phyloP scores from a whole-genome alignment of 225 moss, liverwort and hornwort species.

The Marchantia paleacea region DNA sequence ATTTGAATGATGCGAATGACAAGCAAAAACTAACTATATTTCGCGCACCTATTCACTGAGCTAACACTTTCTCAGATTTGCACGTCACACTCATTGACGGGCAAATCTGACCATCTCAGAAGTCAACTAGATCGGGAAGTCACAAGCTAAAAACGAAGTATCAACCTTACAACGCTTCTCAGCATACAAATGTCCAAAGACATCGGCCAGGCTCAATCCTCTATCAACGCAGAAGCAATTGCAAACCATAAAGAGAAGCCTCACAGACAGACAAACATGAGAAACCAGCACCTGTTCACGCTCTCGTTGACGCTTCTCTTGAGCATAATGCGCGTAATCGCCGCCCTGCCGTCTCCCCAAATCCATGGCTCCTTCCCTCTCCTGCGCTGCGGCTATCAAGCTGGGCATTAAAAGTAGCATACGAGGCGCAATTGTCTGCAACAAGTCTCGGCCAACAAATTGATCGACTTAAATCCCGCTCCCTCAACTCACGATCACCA shows the following conservation, averaged over 20 bases:
- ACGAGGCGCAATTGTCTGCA: neutral
- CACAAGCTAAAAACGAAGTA: neutral
- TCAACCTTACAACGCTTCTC: neutral
- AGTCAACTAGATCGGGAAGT: neutral
- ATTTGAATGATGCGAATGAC: neutral
- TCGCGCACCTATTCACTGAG: neutral
- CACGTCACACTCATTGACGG: neutral
- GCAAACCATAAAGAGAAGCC: neutral
- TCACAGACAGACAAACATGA: neutral
- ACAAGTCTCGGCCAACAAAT: too few species aligned
- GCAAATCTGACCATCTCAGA: neutral
- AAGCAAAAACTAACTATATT: neutral
- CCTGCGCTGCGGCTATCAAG: neutral
- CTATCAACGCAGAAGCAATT: neutral
- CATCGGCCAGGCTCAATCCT: neutral
- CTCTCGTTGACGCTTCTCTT: conserved; percentile 75
- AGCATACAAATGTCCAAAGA: neutral
- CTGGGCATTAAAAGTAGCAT: too few species aligned
- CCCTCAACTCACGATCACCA: too few species aligned
- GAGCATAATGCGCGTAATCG: conserved; percentile 69
- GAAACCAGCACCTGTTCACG: conserved; percentile 60
- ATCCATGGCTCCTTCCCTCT: conserved; percentile 46
- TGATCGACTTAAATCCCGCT: too few species aligned
- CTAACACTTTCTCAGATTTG: neutral
- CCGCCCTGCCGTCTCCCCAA: conserved; percentile 57